Base-by-base conservation (phyloP, 495 filamentous ascomycete species). In the Viridothelium virens region DNA sequence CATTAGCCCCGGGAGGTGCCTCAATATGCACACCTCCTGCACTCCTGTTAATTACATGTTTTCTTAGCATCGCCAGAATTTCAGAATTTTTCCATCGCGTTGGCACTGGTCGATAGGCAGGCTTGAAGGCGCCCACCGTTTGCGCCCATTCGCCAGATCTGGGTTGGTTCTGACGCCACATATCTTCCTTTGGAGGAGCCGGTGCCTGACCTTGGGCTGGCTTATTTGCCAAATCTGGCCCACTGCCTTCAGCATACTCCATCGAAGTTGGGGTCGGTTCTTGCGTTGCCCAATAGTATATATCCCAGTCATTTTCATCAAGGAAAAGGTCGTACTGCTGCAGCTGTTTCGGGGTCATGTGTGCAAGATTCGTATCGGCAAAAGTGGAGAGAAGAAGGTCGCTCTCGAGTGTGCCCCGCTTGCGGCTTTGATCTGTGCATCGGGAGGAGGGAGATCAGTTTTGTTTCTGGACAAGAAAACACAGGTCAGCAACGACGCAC, bases 241-340 rank as follows among this genome's bases (percentile, higher is more conserved):
- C 74, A n/a, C 50, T 71, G 68, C 68, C 79, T 71, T 76, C 79
- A 61, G 70, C 73, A 39, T 74, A 71, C 44, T 72, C 76, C 34
- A 68, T 36, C 2, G 79, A 74, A 14, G 85, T 82, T 0, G 79
- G 74, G 1, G 84, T 79, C 5, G 89, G 84, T 69, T 89, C 86
- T 75, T 98, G 95, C n/a, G 95, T 98, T 0, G 91, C 91, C 94
- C 94, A 98, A 83, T 98, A 98, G 81, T 98, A 98, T 67, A 98
- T 97, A 75, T 98, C 94, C 94, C 94, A 98, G 77, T 98, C 94
- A 75, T 97, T 97, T 77, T 98, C 94, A 79, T 98, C 94, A 59
- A 98, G 85, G 83, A 98, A 97, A 16, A 82, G 79, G 76, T 97
- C 95, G 79, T 92, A 97, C 76, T 95, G 86, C 67, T 83, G 74